Percentiles rank a stretch among this genome's conserved stretches.
Conservation (phyloP, 2,329 filamentous ascomycete genomes). For the Colletotrichum navitas region DNA sequence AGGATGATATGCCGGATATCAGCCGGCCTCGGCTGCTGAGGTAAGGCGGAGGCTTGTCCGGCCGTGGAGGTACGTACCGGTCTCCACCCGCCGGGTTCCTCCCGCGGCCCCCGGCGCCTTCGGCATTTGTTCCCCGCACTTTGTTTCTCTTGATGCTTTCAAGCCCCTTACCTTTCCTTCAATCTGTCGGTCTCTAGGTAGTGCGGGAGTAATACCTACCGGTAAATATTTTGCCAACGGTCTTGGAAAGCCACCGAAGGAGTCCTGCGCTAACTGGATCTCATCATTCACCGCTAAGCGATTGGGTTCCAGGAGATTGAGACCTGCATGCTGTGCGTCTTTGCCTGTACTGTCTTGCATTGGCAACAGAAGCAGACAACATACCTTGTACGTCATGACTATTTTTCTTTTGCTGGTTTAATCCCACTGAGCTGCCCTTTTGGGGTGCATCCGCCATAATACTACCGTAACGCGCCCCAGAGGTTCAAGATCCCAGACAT, state of each 20-base stretch:
- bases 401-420: background rate
- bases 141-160: background rate
- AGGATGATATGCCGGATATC: background rate
- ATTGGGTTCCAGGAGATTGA: background rate
- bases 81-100: conserved; percentile 2
- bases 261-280: background rate
- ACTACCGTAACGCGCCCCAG: background rate
- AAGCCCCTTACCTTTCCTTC: background rate
- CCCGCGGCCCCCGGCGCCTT: conserved; percentile 1
- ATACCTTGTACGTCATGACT: conserved; percentile 36
- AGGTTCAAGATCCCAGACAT: background rate
- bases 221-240: background rate
- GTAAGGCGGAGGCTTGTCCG: background rate
- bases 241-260: background rate
- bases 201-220: too few relatives aligned
- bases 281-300: background rate
- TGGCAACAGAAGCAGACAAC: background rate
- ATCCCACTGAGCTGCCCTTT: conserved; percentile 37
- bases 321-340: background rate
- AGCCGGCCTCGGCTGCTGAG: background rate
- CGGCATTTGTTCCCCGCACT: conserved; percentile 8
- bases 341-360: conserved; percentile 6
- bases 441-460: conserved; percentile 8
- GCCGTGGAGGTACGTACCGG: background rate
- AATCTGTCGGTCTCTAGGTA: background rate